Percentiles rank a stretch among this genome's conserved stretches.
Conservation (phyloP, 352 stramenopile species). For the Pythium grandisporangium region DNA sequence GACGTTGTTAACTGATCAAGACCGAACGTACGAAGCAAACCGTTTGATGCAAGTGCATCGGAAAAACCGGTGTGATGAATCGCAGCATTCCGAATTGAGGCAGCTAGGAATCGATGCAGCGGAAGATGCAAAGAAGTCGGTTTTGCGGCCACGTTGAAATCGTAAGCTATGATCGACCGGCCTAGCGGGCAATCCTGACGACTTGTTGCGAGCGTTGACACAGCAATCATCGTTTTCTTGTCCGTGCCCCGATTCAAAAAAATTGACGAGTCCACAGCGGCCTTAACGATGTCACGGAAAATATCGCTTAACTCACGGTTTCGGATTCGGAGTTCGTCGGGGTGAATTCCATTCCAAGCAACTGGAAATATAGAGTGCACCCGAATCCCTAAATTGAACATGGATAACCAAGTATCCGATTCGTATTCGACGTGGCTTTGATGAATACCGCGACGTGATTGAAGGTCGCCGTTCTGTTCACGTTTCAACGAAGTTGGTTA, state of each 20-base stretch:
- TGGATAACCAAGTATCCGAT: conserved; percentile 81
- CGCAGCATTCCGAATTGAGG: conserved; percentile 58
- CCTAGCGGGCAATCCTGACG: too few relatives aligned
- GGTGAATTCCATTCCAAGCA: conserved; percentile 59
- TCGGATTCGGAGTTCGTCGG: conserved; percentile 20
- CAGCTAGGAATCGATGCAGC: conserved; percentile 71
- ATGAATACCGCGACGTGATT: conserved; percentile 55
- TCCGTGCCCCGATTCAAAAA: conserved; percentile 32
- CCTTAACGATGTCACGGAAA: conserved; percentile 33
- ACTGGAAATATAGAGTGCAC: conserved; percentile 80
- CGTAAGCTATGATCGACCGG: conserved; percentile 26
- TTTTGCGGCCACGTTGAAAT: conserved; percentile 52
- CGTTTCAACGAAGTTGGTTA: conserved; percentile 4
- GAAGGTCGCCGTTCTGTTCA: conserved; percentile 58
- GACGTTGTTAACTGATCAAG: conserved; percentile 35
- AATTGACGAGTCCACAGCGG: conserved; percentile 31
- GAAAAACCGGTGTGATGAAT: conserved; percentile 46
- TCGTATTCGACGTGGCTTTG: conserved; percentile 85
- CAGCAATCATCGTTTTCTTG: too few relatives aligned
- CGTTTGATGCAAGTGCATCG: conserved; percentile 30
- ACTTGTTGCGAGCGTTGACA: too few relatives aligned
- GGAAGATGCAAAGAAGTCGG: conserved; percentile 73
- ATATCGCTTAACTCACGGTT: conserved; percentile 28
- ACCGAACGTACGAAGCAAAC: conserved; percentile 42
- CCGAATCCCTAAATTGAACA: conserved; percentile 85